Base-by-base conservation (phyloP, 2,329 filamentous ascomycete species). In the Fusarium armeniacum region DNA sequence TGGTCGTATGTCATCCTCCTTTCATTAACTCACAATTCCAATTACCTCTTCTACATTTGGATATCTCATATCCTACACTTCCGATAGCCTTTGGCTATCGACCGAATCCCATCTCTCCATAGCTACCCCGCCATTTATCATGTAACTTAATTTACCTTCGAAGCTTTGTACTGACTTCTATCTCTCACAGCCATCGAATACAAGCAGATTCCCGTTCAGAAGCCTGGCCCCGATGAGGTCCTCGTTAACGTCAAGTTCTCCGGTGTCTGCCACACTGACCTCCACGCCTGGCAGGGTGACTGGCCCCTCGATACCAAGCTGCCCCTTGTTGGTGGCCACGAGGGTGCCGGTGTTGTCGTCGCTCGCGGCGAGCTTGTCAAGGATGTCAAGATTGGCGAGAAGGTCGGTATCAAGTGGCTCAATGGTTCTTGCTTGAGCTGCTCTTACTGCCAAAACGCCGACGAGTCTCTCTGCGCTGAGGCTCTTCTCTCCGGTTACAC, bases 351-450 rank as follows among this genome's bases (percentile, higher is more conserved):
- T 78, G 81, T 94, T 52, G 92, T 97, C 38, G 94, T 98, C 35
- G 90, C 92, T 53, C 87, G 87, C 68, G 94, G 94, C 74, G 84
- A 91, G 20, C 87, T 97, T 36, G 93, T 96, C 70, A 82, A 86
- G 5, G 93, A 96, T 74, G 83, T 97, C 66, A 83, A 93, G 78
- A 85, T 97, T 75, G 94, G 94, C 73, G 93, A 97, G 77, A 84
- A 93, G 76, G 95, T 90, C 66, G 95, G 95, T 78, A 88, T 98
- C 81, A 97, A 93, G 85, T 98, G 94, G 94, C 85, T 98, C 77
- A 96, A 97, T 81, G 92, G 93, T 69, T 91, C 91, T 47, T 98
- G 95, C 81, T 84, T 97, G 67, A 81, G 85, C 70, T 98, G 94
- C 83, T 86, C 89, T 73, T 97, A 93, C 86, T 98, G 94, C 84